Base-by-base conservation (phyloP, 495 filamentous ascomycete species). In the Penicillium ucsense region DNA sequence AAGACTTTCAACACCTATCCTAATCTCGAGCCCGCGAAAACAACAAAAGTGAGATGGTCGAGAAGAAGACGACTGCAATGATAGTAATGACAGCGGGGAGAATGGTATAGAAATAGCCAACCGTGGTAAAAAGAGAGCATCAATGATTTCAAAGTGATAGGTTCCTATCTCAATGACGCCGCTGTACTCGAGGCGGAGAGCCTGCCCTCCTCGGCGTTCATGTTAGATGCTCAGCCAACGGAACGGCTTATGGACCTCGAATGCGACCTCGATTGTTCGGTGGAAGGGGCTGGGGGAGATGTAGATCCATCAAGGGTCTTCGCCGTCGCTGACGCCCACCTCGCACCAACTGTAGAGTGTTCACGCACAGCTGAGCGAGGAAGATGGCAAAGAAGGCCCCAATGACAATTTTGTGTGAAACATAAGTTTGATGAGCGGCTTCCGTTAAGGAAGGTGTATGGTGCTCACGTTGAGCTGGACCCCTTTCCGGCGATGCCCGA, bases 401-500 rank as follows among this genome's bases (percentile, higher is more conserved):
- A 31, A 70, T 45, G 4, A 73, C 63, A 7, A 72, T 37, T 10
- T 63, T 66, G 27, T 66, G 67, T 20, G 67, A 52, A 29, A 72
- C 34, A 38, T 67, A 63, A 3, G 60, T 58, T 28, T 0, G 52
- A 41, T 6, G 44, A 41, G 31, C 57, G 30, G 20, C 40, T 41
- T 10, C 20, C 20, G 20, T 20, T 20, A 2, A 20, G 20, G 48
- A 12, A 9, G 20, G 35, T 29, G 32, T 31, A 1, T 27, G 33
- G 20, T 20, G 20, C 20, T 20, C 20, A 2, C 20, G 20, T 20
- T 20, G 20, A 20, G 20, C 20, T 20, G 20, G 20, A 20, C 20
- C 20, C 20, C 20, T 20, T 20, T 20, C 20, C 20, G 20, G 20
- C 20, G 20, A 20, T 20, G 58, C 32, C 4, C 45, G 45, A 8